Percentiles rank a stretch among this genome's conserved stretches.
Conservation (phyloP, 2,329 filamentous ascomycete species). For the Calonectria pauciramosa region DNA sequence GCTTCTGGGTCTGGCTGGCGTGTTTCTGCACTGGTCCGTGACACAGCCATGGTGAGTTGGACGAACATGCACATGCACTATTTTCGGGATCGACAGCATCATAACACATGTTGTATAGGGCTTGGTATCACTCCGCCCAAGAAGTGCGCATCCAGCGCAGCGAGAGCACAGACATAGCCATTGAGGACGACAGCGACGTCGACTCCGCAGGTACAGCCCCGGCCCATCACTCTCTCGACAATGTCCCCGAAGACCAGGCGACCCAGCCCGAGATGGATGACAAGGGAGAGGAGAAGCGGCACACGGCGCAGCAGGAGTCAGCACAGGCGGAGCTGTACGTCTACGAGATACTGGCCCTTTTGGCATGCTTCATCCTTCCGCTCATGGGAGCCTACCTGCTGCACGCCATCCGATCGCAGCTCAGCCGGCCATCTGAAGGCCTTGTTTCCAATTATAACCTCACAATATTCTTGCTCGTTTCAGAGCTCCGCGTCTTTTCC, state of each 20-base stretch:
- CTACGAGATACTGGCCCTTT: conserved; percentile 81
- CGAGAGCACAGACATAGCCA: conserved; percentile 53
- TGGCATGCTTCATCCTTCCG: conserved; percentile 85
- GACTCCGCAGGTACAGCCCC: conserved; percentile 47
- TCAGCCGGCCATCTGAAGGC: conserved; percentile 87
- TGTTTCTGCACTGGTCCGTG: conserved; percentile 94
- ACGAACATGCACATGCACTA: conserved; percentile 3
- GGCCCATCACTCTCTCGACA: conserved; percentile 49
- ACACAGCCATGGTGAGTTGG: conserved; percentile 83
- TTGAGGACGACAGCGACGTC: conserved; percentile 62
- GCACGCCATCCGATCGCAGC: conserved; percentile 83
- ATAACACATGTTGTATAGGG: conserved; percentile 30
- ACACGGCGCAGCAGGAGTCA: conserved; percentile 46
- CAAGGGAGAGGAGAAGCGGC: conserved; percentile 24
- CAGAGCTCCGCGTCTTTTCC: conserved; percentile 85
- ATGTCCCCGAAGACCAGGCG: conserved; percentile 60
- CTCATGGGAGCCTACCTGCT: conserved; percentile 85
- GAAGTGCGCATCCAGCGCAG: conserved; percentile 69
- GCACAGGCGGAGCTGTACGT: conserved; percentile 76
- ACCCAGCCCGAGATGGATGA: conserved; percentile 36
- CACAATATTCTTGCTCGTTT: conserved; percentile 88
- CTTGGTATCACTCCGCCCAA: conserved; percentile 81
- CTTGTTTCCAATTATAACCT: conserved; percentile 94
- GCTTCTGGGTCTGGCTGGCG: conserved; percentile 81
- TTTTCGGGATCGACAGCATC: neutral